These are phyloP conservation scores for Ziziphus jujuba DNA, from an alignment of 306 rosid genomes.

Conservation along the genomic window DNA sequence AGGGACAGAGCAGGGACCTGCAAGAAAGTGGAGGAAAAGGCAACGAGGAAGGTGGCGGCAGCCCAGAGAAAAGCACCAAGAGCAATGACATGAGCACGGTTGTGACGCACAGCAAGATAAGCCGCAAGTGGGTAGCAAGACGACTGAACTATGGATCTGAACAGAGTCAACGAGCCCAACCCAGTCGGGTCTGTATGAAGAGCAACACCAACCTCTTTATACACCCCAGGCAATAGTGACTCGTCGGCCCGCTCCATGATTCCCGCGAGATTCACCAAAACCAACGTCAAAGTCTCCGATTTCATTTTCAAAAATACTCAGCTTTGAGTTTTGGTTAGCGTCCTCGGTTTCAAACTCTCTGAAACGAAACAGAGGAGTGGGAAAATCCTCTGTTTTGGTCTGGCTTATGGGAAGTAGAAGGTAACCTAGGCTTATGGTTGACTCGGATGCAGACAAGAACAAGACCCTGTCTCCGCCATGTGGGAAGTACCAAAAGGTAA, in stretches of 20 bases:
- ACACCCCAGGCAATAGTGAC: conserved; percentile 74
- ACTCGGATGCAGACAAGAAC: too few species aligned
- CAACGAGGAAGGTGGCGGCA: conserved; percentile 67
- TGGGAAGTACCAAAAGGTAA: too few species aligned
- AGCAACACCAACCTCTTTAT: conserved; percentile 71
- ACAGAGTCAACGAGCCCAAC: conserved; percentile 71
- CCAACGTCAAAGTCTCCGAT: conserved; percentile 52
- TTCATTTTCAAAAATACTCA: conserved; percentile 67
- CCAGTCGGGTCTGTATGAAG: conserved; percentile 78
- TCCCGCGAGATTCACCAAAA: conserved; percentile 63
- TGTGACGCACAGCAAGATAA: conserved; percentile 66
- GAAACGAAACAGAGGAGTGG: too few species aligned
- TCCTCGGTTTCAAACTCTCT: too few species aligned
- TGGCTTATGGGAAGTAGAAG: too few species aligned
- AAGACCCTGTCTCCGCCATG: too few species aligned
- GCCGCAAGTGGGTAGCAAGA: conserved; percentile 75
- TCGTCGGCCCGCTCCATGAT: conserved; percentile 82
- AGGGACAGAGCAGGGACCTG: too few species aligned
- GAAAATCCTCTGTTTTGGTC: too few species aligned
- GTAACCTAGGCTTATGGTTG: too few species aligned
- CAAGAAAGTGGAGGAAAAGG: conserved; percentile 59
- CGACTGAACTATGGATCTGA: conserved; percentile 72
- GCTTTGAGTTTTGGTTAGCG: too few species aligned
- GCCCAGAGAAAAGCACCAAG: conserved; percentile 81
- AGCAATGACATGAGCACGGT: conserved; percentile 69